phyloP scores from a whole-genome alignment of 805 yeast genomes.

The Cephaloascus albidus region DNA sequence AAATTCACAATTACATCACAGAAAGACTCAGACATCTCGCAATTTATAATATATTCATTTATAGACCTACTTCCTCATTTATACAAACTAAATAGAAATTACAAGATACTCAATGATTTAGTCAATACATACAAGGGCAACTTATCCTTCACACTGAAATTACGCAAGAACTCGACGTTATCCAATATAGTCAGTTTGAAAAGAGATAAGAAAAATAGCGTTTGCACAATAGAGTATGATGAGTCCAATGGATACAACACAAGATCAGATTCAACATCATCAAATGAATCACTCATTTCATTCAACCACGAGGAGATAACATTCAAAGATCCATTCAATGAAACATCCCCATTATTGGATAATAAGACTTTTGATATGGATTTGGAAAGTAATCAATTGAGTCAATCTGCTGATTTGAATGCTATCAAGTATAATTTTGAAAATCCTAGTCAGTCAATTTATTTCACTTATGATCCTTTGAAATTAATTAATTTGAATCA shows the following conservation, averaged over 20 bases:
- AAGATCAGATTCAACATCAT: background rate
- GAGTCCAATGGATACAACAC: background rate
- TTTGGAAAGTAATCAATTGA: too few relatives aligned
- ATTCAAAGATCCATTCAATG: background rate
- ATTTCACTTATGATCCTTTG: background rate
- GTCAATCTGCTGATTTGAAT: too few relatives aligned
- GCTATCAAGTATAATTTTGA: background rate
- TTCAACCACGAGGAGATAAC: background rate
- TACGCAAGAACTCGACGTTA: background rate
- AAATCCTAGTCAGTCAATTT: background rate
- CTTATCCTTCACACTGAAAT: background rate
- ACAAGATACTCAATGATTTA: background rate
- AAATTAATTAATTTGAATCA: background rate
- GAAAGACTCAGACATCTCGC: too few relatives aligned
- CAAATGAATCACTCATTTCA: background rate
- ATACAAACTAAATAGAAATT: background rate
- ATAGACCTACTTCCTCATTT: background rate
- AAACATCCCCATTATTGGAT: background rate
- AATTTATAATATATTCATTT: background rate
- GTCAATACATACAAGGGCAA: background rate
- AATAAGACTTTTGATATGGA: background rate
- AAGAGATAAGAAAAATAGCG: background rate
- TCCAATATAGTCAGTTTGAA: background rate
- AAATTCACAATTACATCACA: too few relatives aligned
- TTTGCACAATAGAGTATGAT: background rate